These are phyloP conservation scores for Knoxdaviesia proteae DNA, from an alignment of 2,329 filamentous ascomycete species.

Conservation along the genomic window DNA sequence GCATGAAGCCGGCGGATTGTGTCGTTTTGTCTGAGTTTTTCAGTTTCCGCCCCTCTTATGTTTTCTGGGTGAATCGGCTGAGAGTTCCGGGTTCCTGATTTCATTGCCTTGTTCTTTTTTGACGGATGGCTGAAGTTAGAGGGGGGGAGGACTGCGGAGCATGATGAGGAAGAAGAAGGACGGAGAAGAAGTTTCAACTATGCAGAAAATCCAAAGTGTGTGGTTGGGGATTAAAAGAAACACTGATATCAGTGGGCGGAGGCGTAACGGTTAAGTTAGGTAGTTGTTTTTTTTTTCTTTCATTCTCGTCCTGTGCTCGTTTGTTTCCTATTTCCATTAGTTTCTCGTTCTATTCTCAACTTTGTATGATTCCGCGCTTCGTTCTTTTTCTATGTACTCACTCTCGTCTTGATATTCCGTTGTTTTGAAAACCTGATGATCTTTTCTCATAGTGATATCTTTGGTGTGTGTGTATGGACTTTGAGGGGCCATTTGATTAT, in stretches of 20 bases:
- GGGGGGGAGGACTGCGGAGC: neutral
- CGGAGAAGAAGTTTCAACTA: neutral
- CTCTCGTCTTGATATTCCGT: neutral
- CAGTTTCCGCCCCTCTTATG: neutral
- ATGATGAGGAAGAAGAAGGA: neutral
- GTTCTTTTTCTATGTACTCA: neutral
- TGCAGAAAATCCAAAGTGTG: no score
- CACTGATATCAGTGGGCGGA: no score
- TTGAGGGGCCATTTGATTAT: no score
- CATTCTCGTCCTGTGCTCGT: neutral
- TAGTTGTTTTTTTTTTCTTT: neutral
- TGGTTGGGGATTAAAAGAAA: no score
- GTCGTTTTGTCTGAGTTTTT: neutral
- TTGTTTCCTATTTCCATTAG: neutral
- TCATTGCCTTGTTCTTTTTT: neutral
- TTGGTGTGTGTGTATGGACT: no score
- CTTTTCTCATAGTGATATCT: no score
- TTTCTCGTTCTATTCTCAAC: neutral
- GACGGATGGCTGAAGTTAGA: slow-evolving; percentile 1
- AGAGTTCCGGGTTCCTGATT: no score
- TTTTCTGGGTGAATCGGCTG: neutral
- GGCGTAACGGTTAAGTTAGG: neutral
- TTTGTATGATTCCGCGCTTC: neutral
- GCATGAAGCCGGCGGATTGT: neutral
- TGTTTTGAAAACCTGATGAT: no score